Conservation (phyloP, 495 filamentous ascomycete genomes). For the Penicillium lagena region DNA sequence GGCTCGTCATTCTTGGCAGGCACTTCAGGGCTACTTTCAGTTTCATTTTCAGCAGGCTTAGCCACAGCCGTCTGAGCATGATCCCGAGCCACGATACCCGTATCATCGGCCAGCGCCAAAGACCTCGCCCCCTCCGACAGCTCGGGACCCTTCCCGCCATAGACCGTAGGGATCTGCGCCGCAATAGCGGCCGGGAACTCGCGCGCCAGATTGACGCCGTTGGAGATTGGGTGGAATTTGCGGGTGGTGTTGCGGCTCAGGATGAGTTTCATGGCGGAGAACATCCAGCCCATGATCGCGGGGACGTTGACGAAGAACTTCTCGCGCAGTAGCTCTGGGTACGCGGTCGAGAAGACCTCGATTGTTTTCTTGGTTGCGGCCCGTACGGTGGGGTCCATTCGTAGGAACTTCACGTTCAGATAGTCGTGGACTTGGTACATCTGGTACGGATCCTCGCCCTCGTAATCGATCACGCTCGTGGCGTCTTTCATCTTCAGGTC, state of each 20-base stretch:
- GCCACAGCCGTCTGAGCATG: constrained; percentile 16
- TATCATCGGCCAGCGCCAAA: constrained; percentile 19
- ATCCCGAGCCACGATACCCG: constrained; percentile 7
- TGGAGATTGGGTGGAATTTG: constrained; percentile 78
- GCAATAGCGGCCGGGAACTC: constrained; percentile 55
- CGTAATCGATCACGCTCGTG: constrained; percentile 65
- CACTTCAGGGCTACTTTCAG: constrained; percentile 3
- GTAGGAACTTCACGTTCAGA: constrained; percentile 72
- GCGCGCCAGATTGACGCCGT: constrained; percentile 60
- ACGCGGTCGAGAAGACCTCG: constrained; percentile 65
- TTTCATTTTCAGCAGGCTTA: constrained; percentile 6
- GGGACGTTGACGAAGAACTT: constrained; percentile 96
- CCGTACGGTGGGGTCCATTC: constrained; percentile 61
- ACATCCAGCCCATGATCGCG: constrained; percentile 82
- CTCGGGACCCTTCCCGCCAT: constrained; percentile 61
- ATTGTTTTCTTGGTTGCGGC: constrained; percentile 72
- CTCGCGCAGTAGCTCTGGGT: constrained; percentile 79
- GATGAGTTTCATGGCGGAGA: constrained; percentile 70
- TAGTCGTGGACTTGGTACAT: constrained; percentile 91
- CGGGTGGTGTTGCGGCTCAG: constrained; percentile 70
- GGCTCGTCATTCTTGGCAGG: constrained; percentile 6
- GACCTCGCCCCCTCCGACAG: constrained; percentile 22
- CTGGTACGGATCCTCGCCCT: constrained; percentile 72
- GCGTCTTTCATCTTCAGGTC: constrained; percentile 61
- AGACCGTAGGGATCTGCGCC: constrained; percentile 54